Conservation (phyloP, 2,329 filamentous ascomycete genomes). For the Gaeumannomyces sp. region DNA sequence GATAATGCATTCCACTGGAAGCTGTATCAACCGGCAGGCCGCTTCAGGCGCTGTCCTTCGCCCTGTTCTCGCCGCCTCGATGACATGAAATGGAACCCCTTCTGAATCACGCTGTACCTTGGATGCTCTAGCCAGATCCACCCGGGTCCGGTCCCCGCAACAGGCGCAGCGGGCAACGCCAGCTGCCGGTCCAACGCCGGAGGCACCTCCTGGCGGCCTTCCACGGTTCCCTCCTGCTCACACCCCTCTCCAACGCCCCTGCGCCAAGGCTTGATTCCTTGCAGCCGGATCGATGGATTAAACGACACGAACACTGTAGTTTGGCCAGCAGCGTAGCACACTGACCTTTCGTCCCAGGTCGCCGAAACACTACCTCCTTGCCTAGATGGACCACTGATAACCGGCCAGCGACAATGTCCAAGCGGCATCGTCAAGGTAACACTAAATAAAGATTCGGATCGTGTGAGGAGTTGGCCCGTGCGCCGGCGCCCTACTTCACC, state of each 20-base stretch:
- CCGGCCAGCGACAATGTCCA: too few species aligned
- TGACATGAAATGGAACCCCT: slow-evolving; percentile 16
- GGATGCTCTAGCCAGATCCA: slow-evolving; percentile 14
- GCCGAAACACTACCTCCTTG: slow-evolving; percentile 32
- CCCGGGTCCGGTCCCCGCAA: background rate
- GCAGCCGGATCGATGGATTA: slow-evolving; percentile 33
- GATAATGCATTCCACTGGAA: too few species aligned
- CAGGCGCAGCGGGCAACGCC: too few species aligned
- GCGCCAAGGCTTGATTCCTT: slow-evolving; percentile 19
- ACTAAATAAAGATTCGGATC: too few species aligned
- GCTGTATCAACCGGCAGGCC: too few species aligned
- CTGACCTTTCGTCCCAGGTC: slow-evolving; percentile 36
- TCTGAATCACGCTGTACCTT: slow-evolving; percentile 13
- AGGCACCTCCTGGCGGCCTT: too few species aligned
- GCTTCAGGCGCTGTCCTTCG: background rate
- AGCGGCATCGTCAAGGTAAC: too few species aligned
- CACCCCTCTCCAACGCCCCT: slow-evolving; percentile 7
- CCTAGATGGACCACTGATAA: slow-evolving; percentile 30
- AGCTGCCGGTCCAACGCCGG: too few species aligned
- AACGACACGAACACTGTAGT: slow-evolving; percentile 37
- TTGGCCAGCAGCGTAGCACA: slow-evolving; percentile 36
- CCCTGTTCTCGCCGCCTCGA: background rate
- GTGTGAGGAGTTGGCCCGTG: too few species aligned
- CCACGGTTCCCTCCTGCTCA: background rate
- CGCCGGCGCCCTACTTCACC: too few species aligned